Evolutionary conservation across 805 yeast genomes (phyloP), one percentile per base, ranked within the genome.

Genomic region (Candida hispaniensis): DNA sequence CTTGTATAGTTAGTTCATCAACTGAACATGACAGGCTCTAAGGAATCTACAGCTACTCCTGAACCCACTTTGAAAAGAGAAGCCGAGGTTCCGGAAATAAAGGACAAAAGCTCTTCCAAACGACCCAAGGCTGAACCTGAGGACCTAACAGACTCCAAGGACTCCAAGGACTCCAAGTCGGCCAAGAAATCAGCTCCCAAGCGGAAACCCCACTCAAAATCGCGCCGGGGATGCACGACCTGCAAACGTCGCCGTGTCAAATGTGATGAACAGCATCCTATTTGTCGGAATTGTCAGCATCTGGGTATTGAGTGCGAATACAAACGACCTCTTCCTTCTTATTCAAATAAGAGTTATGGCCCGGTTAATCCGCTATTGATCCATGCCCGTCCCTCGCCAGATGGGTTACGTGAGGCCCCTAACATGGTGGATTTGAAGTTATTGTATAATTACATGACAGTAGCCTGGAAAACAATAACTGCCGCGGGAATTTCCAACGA

Each of bases 191-290:
- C 22, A 19, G n/a, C 30, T 10, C 14, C 38, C 16, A 86, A 83
- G 57, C 67, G 96, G 27, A 79, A 81, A 49, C 88, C 78, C 49
- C 97, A 88, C 53, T 79, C 75, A 41, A 88, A 88, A 56, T 79
- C 93, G 20, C 70, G 93, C 39, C 71, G 73, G 39, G 97, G 97
- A 0, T 86, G 97, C 58, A 69, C 75, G 23, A 80, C 93, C 2
- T 86, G 97, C 58, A 86, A 86, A 51, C 69, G 72, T 44, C 69
- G 97, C 47, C 64, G 96, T 34, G 95, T 88, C 24, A 86, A 86
- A 53, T 86, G 97, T 63, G 96, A 86, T 53, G 96, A 88, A 55
- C 61, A 62, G 1, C 78, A 74, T 41, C 96, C 96, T 1, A 52
- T 62, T 6, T 86, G 97, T 55, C 61, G 61, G 14, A 83, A 83